Evolutionary conservation across 1,284 basidiomycete species (phyloP).

Genomic region (Bondarzewia mesenterica): DNA sequence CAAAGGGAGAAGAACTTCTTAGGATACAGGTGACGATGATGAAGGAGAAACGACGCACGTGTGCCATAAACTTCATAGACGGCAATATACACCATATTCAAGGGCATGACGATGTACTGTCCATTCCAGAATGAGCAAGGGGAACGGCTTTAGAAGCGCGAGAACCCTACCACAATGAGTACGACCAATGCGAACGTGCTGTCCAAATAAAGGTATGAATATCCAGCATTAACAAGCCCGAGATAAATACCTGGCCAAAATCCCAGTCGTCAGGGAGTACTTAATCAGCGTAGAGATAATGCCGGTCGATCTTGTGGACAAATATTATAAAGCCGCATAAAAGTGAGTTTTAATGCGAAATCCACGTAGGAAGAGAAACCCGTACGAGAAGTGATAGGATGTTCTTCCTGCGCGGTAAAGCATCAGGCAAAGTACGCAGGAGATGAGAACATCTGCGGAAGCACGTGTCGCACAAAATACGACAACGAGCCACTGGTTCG

Average conservation of each 20-base stretch:
- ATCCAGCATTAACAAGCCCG: neutral
- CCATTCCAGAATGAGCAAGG: neutral
- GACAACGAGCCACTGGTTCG: neutral
- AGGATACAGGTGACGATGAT: neutral
- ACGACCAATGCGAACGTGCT: neutral
- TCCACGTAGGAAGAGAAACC: neutral
- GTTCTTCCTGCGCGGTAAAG: neutral
- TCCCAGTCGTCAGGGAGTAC: neutral
- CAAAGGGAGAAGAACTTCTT: neutral
- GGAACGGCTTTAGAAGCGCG: neutral
- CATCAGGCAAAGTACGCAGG: neutral
- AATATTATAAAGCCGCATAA: neutral
- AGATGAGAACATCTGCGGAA: neutral
- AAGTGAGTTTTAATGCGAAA: too few species aligned
- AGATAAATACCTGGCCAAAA: neutral
- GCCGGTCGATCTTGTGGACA: neutral
- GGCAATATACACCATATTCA: neutral
- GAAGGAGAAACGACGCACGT: neutral
- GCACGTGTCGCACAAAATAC: neutral
- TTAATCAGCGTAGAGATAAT: neutral
- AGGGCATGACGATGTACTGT: constrained; percentile 1
- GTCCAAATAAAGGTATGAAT: too few species aligned
- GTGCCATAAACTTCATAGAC: neutral
- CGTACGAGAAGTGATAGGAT: neutral
- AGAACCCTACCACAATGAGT: neutral